Conservation (phyloP, 2,329 filamentous ascomycete species). For the Setomelanomma holmii region DNA sequence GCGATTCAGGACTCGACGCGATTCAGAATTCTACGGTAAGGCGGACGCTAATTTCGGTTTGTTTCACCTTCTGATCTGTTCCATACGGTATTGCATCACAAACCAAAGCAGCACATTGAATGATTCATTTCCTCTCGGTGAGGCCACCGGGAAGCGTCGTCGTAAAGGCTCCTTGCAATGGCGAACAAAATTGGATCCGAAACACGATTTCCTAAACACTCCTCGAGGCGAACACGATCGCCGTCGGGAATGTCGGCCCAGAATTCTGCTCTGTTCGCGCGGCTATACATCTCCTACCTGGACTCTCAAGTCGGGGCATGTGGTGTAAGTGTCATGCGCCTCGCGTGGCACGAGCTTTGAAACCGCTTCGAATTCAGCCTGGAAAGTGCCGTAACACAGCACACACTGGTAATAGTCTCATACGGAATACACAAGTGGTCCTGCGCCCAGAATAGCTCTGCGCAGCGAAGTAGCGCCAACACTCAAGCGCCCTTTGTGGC, state of each 20-base stretch:
- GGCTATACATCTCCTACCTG: too few species aligned
- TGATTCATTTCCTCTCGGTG: conserved; percentile 12
- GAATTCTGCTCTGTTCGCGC: too few species aligned
- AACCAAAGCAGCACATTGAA: conserved; percentile 3
- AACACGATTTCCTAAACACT: too few species aligned
- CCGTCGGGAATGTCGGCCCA: too few species aligned
- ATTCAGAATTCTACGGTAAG: conserved; percentile 17
- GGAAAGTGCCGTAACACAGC: too few species aligned
- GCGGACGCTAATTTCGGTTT: conserved; percentile 19
- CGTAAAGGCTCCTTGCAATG: too few species aligned
- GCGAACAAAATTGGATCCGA: too few species aligned
- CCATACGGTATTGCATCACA: conserved; percentile 27
- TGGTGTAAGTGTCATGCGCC: too few species aligned
- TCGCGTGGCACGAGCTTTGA: too few species aligned
- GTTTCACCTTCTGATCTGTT: conserved; percentile 19
- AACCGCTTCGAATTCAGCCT: too few species aligned
- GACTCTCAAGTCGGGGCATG: too few species aligned
- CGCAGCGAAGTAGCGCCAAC: conserved; percentile 1
- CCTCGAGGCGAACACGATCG: not conserved
- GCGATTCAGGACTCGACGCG: conserved; percentile 13
- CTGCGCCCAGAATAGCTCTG: conserved; percentile 11
- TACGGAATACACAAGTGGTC: conserved; percentile 6
- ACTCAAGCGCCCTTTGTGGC: not conserved
- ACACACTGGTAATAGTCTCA: conserved; percentile 19
- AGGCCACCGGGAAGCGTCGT: conserved; percentile 3